phyloP scores from a whole-genome alignment of 2,329 filamentous ascomycete genomes.

The Claviceps purpurea region DNA sequence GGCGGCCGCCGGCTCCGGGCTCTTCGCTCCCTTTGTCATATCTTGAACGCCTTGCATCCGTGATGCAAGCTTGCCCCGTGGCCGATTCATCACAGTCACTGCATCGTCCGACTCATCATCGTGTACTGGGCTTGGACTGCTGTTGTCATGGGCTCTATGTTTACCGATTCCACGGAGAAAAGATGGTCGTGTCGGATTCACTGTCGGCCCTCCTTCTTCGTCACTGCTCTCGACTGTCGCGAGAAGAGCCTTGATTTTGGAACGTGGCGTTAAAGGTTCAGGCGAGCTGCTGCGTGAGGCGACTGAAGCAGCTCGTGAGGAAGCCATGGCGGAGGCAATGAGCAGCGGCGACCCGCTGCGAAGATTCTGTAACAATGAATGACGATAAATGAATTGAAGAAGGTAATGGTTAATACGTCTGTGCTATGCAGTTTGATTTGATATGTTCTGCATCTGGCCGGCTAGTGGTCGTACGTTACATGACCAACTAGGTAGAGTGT shows the following conservation, averaged over 20 bases:
- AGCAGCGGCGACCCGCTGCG: neutral
- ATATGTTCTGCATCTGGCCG: neutral
- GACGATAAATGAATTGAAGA: neutral
- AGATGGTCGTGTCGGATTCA: slow-evolving; percentile 5
- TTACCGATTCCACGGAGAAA: neutral
- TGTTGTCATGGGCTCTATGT: neutral
- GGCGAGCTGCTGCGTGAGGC: slow-evolving; percentile 27
- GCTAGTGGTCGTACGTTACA: no score
- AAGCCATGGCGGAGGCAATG: slow-evolving; percentile 28
- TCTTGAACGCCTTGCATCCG: slow-evolving; percentile 37
- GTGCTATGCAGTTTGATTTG: neutral
- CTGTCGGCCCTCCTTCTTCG: slow-evolving; percentile 24
- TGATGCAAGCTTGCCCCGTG: slow-evolving; percentile 51
- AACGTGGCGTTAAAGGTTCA: slow-evolving; percentile 34
- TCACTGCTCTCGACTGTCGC: slow-evolving; percentile 37
- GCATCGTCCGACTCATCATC: slow-evolving; percentile 33
- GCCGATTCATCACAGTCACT: slow-evolving; percentile 26
- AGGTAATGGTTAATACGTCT: neutral
- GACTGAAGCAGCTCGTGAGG: slow-evolving; percentile 32
- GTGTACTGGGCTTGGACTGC: slow-evolving; percentile 8
- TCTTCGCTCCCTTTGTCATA: slow-evolving; percentile 6
- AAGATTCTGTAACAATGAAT: no score
- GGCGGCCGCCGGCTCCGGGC: slow-evolving; percentile 9
- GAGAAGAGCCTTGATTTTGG: slow-evolving; percentile 42
- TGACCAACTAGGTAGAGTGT: no score